Evolutionary conservation across 345 rosid species (phyloP), one percentile per base, ranked within the genome.

Genomic region (Gossypium mustelinum): DNA sequence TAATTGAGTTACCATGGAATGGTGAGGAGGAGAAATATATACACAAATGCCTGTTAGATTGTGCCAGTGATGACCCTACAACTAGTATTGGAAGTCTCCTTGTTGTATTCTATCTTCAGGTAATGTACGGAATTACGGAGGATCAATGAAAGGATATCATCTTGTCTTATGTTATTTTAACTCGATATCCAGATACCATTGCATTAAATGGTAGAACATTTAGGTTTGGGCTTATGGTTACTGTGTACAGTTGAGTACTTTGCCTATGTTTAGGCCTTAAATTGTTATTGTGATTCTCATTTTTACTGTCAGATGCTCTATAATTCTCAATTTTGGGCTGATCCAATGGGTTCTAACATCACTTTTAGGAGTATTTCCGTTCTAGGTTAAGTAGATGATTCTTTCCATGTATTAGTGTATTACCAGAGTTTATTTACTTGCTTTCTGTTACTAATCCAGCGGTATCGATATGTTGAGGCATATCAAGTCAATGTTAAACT

Each of bases 1-100:
- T 96, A 79, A 90, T 96, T 71, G 98, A 90, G 85, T 84, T 96
- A 68, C 98, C 98, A 0, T 96, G 99, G 97, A 91, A 90, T 78
- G 79, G 82, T 68, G 87, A 85, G n/a, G 99, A 95, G 85, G 97
- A 93, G 86, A 93, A 91, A 84, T 83, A 83, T 85, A 70, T 93
- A 41, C 91, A 86, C 68, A 91, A 87, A 77, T 93, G 98, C 76
- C 84, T 95, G 73, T 74, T 93, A 54, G 98, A 95, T 82, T 88
- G 81, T 79, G 93, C 94, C 59, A 75, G 68, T 43, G 86, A 83
- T 72, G 90, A 95, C 76, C 97, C 99, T 74, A 87, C 94, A 73
- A 79, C 88, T 70, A 74, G 85, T 63, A 82, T 78, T 68, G 99
- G 98, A 70, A 88, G 86, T 82, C 97, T 95, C 75, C 90, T 95